phyloP scores from a whole-genome alignment of 2,329 filamentous ascomycete genomes.

The Ascocoryne sarcoides region DNA sequence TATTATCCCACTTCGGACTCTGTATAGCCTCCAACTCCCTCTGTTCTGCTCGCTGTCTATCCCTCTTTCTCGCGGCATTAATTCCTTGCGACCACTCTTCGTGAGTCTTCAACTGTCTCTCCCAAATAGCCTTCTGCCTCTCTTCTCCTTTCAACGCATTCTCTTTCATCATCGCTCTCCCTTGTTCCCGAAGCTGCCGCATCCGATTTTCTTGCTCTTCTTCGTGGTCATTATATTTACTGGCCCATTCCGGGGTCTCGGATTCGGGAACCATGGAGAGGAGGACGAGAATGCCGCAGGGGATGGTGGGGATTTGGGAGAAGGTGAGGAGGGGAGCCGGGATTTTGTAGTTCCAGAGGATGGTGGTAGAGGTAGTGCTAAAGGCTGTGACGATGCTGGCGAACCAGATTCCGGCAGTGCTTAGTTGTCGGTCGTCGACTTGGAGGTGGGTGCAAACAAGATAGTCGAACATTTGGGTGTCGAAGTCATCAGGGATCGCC shows the following conservation, averaged over 20 bases:
- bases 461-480: slow-evolving; percentile 16
- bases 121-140: slow-evolving; percentile 33
- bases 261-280: slow-evolving; percentile 40
- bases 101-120: slow-evolving; percentile 35
- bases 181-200: slow-evolving; percentile 33
- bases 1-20: slow-evolving; percentile 43
- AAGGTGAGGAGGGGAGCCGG: slow-evolving; percentile 43
- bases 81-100: slow-evolving; percentile 39
- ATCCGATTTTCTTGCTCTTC: slow-evolving; percentile 31
- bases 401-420: slow-evolving; percentile 44
- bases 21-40: slow-evolving; percentile 42
- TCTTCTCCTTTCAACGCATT: slow-evolving; percentile 35
- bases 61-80: slow-evolving; percentile 33
- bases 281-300: slow-evolving; percentile 51
- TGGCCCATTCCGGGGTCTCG: slow-evolving; percentile 47
- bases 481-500: slow-evolving; percentile 35
- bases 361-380: slow-evolving; percentile 43
- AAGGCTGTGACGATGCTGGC: slow-evolving; percentile 47
- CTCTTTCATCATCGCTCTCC: slow-evolving; percentile 36
- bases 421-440: slow-evolving; percentile 6
- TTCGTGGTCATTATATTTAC: slow-evolving; percentile 31
- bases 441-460: slow-evolving; percentile 18
- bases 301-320: slow-evolving; percentile 42
- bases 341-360: slow-evolving; percentile 53
- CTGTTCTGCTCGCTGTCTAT: slow-evolving; percentile 37